Percentiles rank a stretch among this genome's conserved stretches.
phyloP scores from a whole-genome alignment of 176 grass and related monocot genomes.

The Carex cristatella region DNA sequence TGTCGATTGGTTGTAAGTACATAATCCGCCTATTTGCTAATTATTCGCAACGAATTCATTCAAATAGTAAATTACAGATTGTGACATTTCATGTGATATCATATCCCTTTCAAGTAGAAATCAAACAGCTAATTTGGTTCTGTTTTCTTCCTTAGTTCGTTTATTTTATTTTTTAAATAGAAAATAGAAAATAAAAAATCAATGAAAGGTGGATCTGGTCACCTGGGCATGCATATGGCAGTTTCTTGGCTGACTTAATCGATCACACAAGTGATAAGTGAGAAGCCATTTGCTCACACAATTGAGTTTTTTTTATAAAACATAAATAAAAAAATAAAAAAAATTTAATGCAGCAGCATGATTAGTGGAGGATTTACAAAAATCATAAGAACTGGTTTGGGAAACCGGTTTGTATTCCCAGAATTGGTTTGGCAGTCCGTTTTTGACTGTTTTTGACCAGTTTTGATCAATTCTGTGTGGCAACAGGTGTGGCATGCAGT shows the following conservation, averaged over 20 bases:
- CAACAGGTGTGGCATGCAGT: no score
- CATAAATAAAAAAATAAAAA: no score
- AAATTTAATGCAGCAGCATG: no score
- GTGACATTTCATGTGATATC: background rate
- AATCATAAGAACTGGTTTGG: no score
- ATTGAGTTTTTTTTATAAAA: background rate
- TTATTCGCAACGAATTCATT: background rate
- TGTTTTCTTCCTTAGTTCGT: background rate
- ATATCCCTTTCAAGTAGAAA: slow-evolving; percentile 2
- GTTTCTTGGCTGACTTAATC: slow-evolving; percentile 10
- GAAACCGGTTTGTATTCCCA: no score
- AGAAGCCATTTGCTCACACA: background rate
- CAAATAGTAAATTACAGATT: background rate
- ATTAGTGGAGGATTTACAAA: no score
- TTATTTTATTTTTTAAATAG: no score
- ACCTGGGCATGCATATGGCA: background rate
- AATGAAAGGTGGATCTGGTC: background rate
- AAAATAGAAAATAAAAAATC: background rate
- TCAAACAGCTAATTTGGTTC: background rate
- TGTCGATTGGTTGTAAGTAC: no score
- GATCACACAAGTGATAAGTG: background rate
- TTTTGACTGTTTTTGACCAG: no score
- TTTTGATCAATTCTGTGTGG: no score
- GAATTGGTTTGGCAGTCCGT: no score
- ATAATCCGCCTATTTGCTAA: background rate